Percentiles rank a stretch among this genome's conserved stretches.
These are phyloP conservation scores for Daldinia vernicosa DNA, from an alignment of 495 filamentous ascomycete genomes.

Conservation along the genomic window DNA sequence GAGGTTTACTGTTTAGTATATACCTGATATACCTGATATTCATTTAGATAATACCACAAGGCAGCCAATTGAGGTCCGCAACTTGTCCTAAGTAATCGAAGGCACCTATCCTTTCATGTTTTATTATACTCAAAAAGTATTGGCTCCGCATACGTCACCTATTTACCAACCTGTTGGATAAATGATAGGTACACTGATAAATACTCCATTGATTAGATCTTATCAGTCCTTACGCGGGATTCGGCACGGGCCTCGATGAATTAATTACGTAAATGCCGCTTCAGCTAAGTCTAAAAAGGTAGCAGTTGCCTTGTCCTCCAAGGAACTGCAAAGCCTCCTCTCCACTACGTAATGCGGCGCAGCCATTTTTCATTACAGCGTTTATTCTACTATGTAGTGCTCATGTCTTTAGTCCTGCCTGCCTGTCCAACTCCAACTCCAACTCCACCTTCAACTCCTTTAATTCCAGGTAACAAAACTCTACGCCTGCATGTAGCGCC, in stretches of 20 bases:
- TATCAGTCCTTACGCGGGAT: not conserved
- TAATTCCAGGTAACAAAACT: conserved; percentile 2
- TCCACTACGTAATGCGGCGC: conserved; percentile 21
- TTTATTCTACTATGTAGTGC: conserved; percentile 23
- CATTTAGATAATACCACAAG: not conserved
- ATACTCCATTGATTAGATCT: not conserved
- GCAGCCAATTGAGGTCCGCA: not conserved
- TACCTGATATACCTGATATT: too few species aligned
- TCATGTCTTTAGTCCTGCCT: conserved; percentile 7
- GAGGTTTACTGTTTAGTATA: too few species aligned
- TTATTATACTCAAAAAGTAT: not conserved
- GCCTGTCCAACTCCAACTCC: not conserved
- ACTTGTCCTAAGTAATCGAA: not conserved
- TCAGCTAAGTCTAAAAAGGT: conserved; percentile 13
- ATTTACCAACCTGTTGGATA: not conserved
- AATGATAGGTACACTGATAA: not conserved
- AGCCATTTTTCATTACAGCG: conserved; percentile 20
- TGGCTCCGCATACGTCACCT: not conserved
- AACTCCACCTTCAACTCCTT: conserved; percentile 3
- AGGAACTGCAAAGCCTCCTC: conserved; percentile 9
- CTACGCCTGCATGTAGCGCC: not conserved
- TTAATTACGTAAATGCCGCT: not conserved
- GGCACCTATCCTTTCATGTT: not conserved
- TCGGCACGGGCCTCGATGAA: not conserved
- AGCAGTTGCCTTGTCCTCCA: conserved; percentile 20